A percentile compares a stretch with the other conserved stretches of the same genome.
Conservation (phyloP, 805 yeast species). For the Clavispora santaluciae region DNA sequence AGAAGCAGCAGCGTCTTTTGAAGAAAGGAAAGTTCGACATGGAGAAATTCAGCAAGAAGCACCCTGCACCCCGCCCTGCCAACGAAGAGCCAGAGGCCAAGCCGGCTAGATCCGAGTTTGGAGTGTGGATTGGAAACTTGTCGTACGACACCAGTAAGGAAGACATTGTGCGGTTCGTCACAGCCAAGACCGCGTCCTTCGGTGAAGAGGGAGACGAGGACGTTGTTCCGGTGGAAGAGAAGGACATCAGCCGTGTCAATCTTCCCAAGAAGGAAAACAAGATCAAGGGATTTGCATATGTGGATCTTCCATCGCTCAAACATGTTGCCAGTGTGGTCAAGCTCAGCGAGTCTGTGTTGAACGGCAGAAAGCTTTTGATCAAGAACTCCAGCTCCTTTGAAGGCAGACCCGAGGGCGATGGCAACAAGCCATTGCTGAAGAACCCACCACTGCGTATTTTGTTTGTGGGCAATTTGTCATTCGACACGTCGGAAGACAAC, state of each 20-base stretch:
- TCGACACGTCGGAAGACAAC: slow-evolving; percentile 80
- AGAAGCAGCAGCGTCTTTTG: slow-evolving; percentile 80
- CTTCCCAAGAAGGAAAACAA: slow-evolving; percentile 71
- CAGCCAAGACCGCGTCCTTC: slow-evolving; percentile 48
- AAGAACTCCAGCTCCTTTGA: slow-evolving; percentile 77
- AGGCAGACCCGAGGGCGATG: slow-evolving; percentile 71
- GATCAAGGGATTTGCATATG: slow-evolving; percentile 84
- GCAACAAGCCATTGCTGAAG: slow-evolving; percentile 45
- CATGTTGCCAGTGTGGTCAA: slow-evolving; percentile 60
- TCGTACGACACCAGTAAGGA: slow-evolving; percentile 79
- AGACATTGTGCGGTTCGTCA: slow-evolving; percentile 62
- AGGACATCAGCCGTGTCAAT: slow-evolving; percentile 69
- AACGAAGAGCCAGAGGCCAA: slow-evolving; percentile 23
- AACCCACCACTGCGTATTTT: slow-evolving; percentile 86
- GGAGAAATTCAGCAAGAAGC: slow-evolving; percentile 45
- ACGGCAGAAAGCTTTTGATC: slow-evolving; percentile 82
- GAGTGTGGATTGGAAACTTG: slow-evolving; percentile 94
- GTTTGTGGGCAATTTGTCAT: slow-evolving; percentile 90
- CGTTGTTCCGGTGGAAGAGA: slow-evolving; percentile 40
- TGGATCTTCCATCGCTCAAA: slow-evolving; percentile 63
- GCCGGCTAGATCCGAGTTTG: slow-evolving; percentile 48
- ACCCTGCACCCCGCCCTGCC: slow-evolving; percentile 38
- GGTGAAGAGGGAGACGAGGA: slow-evolving; percentile 20
- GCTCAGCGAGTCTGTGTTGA: slow-evolving; percentile 66
- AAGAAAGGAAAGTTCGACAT: slow-evolving; percentile 76